phyloP scores from a whole-genome alignment of 208 protist genomes.

The Wallacemonas sp. region DNA sequence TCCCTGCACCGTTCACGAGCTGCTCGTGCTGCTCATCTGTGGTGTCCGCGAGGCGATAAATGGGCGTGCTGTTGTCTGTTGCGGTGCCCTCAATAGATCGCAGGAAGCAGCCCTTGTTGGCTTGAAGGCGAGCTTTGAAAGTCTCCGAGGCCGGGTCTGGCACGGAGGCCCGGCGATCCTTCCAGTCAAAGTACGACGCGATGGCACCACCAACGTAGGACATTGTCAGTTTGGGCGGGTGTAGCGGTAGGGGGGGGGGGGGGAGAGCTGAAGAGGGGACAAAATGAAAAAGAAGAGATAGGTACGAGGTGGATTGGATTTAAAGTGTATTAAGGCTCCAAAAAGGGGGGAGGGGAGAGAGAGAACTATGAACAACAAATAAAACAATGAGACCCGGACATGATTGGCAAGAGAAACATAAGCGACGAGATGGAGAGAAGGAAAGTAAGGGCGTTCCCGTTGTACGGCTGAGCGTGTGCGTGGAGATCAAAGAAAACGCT shows the following conservation, averaged over 20 bases:
- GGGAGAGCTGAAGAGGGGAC: too few species aligned
- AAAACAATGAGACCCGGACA: too few species aligned
- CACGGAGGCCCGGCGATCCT: conserved; percentile 18
- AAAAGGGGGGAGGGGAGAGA: too few species aligned
- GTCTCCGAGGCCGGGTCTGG: conserved; percentile 5
- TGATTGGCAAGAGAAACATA: not conserved
- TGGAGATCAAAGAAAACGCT: not conserved
- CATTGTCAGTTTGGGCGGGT: too few species aligned
- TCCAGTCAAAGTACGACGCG: conserved; percentile 21
- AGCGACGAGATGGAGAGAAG: conserved; percentile 13
- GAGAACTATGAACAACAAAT: too few species aligned
- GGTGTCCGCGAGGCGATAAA: conserved; percentile 19
- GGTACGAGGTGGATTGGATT: too few species aligned
- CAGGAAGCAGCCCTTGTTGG: conserved; percentile 15
- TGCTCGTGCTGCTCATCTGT: conserved; percentile 19
- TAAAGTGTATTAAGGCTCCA: too few species aligned
- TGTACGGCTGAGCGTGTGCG: not conserved
- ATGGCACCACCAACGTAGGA: conserved; percentile 14
- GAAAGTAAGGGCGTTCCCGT: conserved; percentile 4
- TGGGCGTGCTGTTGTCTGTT: conserved; percentile 16
- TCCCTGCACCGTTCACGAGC: conserved; percentile 17
- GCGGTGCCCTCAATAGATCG: conserved; percentile 16
- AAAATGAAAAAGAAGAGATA: too few species aligned
- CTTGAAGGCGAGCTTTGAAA: conserved; percentile 10
- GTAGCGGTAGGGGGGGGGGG: too few species aligned